Evolutionary conservation across 495 filamentous ascomycete genomes (phyloP), one percentile per base, ranked within the genome.

Genomic region (Rhizodiscina lignyota): DNA sequence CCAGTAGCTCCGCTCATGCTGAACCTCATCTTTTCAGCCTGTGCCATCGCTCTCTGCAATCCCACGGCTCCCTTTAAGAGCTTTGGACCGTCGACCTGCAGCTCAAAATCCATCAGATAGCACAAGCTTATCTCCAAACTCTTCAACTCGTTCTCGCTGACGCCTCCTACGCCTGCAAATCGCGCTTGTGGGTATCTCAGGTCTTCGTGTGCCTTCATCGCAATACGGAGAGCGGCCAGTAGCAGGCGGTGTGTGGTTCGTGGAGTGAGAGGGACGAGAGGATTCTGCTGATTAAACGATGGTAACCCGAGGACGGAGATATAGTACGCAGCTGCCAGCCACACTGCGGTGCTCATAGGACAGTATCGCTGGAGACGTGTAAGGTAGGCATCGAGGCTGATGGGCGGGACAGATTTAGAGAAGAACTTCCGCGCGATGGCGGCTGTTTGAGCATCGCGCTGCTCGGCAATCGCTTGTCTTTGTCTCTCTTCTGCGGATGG

Each of bases 261-360:
- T 37, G 67, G 66, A 4, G 83, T 91, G 16, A 94, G 70, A 2
- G 70, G 67, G 3, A 60, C 57, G 12, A 89, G 70, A 34, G 68
- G 67, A 43, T 94, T 83, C 22, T 74, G 59, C 6, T 85, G 66
- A 0, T 74, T 77, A n/a, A n/a, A n/a, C n/a, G n/a, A n/a, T n/a
- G n/a, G n/a, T 13, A 27, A 6, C 24, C 24, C 43, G 27, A 96
- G 68, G 33, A 72, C 68, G 47, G 83, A 77, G 35, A 94, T 84
- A 53, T 96, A 96, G n/a, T 77, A 58, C 30, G 82, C 83, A 1
- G 89, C 75, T 2, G 89, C 84, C n/a, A 97, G 73, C 46, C 89
- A 93, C 21, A 94, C 91, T 12, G 74, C 86, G 2, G 89, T 87
- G n/a, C 84, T 91, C 72, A 94, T 79, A 16, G 91, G 87, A 44